Percentiles rank a stretch among this genome's conserved stretches.
phyloP scores from a whole-genome alignment of 768 basidiomycete genomes.

The Calocera cornea region DNA sequence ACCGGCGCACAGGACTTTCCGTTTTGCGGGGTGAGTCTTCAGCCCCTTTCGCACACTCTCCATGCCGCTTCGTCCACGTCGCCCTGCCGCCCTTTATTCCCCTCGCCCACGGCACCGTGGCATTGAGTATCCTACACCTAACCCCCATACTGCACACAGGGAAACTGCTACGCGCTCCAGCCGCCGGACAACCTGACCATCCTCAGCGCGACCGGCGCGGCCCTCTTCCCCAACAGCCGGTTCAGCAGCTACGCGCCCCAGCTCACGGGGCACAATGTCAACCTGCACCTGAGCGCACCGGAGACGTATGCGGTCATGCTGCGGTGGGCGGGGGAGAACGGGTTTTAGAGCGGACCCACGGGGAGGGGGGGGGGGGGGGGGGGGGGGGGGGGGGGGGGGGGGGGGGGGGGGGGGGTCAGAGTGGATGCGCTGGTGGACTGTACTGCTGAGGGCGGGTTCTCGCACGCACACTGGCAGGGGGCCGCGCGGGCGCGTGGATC shows the following conservation, averaged over 20 bases:
- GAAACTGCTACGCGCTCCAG: background rate
- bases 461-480: too few relatives aligned
- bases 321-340: background rate
- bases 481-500: too few relatives aligned
- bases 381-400: background rate
- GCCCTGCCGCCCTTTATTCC: too few relatives aligned
- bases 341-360: too few relatives aligned
- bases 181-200: background rate
- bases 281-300: background rate
- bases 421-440: too few relatives aligned
- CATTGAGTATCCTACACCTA: background rate
- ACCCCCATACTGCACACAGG: background rate
- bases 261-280: background rate
- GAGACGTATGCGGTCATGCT: background rate
- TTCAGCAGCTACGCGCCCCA: background rate
- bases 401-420: background rate
- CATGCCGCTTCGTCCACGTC: too few relatives aligned
- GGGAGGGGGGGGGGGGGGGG: background rate
- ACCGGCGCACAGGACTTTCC: slow-evolving; percentile 13
- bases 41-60: too few relatives aligned
- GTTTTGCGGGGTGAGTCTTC: slow-evolving; percentile 8
- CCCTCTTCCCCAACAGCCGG: background rate
- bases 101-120: too few relatives aligned
- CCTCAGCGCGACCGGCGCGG: background rate
- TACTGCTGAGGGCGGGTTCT: too few relatives aligned